Evolutionary conservation across 306 rosid genomes (phyloP).

Genomic region (Begonia loranthoides): DNA sequence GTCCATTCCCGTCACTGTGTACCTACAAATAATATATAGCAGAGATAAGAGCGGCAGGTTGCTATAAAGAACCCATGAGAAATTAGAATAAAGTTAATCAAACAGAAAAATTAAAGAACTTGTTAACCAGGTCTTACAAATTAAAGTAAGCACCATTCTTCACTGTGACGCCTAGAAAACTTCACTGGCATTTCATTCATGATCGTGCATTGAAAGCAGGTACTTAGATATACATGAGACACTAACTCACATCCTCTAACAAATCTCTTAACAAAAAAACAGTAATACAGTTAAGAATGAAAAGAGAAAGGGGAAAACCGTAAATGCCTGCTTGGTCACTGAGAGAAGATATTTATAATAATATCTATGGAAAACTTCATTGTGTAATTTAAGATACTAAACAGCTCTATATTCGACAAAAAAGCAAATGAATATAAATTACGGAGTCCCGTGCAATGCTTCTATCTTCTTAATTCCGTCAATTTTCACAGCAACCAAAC

Average conservation of each 20-base stretch:
- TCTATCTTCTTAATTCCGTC: background rate
- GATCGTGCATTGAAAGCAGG: slow-evolving; percentile 79
- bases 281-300: slow-evolving; percentile 25
- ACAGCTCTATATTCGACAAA: background rate
- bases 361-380: background rate
- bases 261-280: slow-evolving; percentile 41
- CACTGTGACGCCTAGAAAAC: slow-evolving; percentile 96
- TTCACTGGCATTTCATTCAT: slow-evolving; percentile 81
- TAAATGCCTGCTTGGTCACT: slow-evolving; percentile 25
- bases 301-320: slow-evolving; percentile 1
- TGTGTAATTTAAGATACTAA: background rate
- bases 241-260: slow-evolving; percentile 61
- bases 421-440: slow-evolving; percentile 1
- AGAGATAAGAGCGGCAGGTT: slow-evolving; percentile 12
- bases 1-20: background rate
- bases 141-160: slow-evolving; percentile 89
- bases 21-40: slow-evolving; percentile 18
- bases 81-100: slow-evolving; percentile 8
- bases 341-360: slow-evolving; percentile 5
- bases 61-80: background rate
- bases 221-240: slow-evolving; percentile 70
- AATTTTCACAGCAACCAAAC: slow-evolving; percentile 39
- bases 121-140: slow-evolving; percentile 94
- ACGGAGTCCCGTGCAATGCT: too few species aligned
- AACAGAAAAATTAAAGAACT: slow-evolving; percentile 24